Percentiles rank a stretch among this genome's conserved stretches.
These are phyloP conservation scores for Hemisphaericaspora lyxosophila DNA, from an alignment of 1,139 yeast species.

Conservation along the genomic window DNA sequence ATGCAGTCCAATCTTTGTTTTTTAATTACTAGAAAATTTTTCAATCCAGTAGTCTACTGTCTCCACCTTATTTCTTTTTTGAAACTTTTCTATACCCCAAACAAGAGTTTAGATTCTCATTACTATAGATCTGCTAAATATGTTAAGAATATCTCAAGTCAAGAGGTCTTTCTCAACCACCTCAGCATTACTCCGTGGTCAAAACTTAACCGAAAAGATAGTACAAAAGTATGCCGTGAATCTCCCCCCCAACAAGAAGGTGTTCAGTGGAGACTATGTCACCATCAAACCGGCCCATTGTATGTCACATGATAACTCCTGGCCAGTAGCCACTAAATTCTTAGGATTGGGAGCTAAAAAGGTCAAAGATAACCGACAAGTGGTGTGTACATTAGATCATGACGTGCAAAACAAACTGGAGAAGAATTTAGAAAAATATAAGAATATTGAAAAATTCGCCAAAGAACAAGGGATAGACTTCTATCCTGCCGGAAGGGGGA, in stretches of 20 bases:
- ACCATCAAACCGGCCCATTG: slow-evolving; percentile 94
- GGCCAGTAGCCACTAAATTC: slow-evolving; percentile 98
- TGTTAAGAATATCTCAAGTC: slow-evolving; percentile 8
- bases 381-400: slow-evolving; percentile 94
- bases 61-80: slow-evolving; percentile 4
- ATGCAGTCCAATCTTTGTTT: slow-evolving; percentile 1
- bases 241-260: slow-evolving; percentile 57
- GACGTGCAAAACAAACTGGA: slow-evolving; percentile 94
- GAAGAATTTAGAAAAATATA: slow-evolving; percentile 82
- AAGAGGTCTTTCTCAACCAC: slow-evolving; percentile 11
- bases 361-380: slow-evolving; percentile 82
- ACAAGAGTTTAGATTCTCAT: too few species aligned
- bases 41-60: too few species aligned
- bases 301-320: slow-evolving; percentile 98
- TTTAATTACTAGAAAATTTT: too few species aligned
- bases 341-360: slow-evolving; percentile 89
- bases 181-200: slow-evolving; percentile 42
- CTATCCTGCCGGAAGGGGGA: slow-evolving; percentile 98
- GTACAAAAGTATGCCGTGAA: slow-evolving; percentile 93
- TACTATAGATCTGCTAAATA: not conserved
- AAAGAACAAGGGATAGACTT: slow-evolving; percentile 91
- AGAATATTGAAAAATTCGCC: slow-evolving; percentile 86
- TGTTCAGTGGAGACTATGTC: slow-evolving; percentile 90
- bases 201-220: slow-evolving; percentile 90
- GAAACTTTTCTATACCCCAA: slow-evolving; percentile 4